A percentile compares a stretch with the other conserved stretches of the same genome.
phyloP scores from a whole-genome alignment of 2,329 filamentous ascomycete genomes.

The Pochonia chlamydosporia region DNA sequence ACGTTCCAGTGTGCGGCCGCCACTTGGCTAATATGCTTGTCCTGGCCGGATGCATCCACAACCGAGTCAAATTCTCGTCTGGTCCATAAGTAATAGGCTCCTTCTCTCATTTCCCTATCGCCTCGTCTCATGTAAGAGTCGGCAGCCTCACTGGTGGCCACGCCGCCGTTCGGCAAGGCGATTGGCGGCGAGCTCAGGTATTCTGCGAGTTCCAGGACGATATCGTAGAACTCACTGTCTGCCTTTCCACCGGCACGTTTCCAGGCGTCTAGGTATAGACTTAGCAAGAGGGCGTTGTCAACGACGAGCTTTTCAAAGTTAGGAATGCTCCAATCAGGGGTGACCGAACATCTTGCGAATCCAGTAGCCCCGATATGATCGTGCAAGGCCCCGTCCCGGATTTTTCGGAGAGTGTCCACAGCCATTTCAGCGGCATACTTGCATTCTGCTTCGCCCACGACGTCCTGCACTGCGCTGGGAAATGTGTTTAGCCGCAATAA shows the following conservation, averaged over 20 bases:
- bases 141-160: constrained; percentile 84
- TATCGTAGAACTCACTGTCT: constrained; percentile 67
- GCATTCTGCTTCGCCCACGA: constrained; percentile 81
- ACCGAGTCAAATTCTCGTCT: constrained; percentile 76
- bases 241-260: constrained; percentile 45
- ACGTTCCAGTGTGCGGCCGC: constrained; percentile 83
- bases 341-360: constrained; percentile 76
- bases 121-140: constrained; percentile 72
- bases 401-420: constrained; percentile 70
- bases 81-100: constrained; percentile 94
- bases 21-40: constrained; percentile 60
- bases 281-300: constrained; percentile 82
- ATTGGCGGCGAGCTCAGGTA: constrained; percentile 74
- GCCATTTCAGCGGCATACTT: constrained; percentile 71
- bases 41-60: constrained; percentile 35
- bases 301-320: constrained; percentile 98
- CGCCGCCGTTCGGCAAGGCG: constrained; percentile 62
- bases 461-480: constrained; percentile 67
- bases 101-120: constrained; percentile 79
- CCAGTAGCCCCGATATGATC: constrained; percentile 50
- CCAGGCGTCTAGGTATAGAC: constrained; percentile 83
- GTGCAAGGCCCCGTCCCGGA: constrained; percentile 51
- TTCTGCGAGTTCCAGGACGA: constrained; percentile 76
- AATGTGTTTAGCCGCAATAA: constrained; percentile 69
- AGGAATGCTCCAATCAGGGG: constrained; percentile 85